Evolutionary conservation across 768 basidiomycete species (phyloP).

Genomic region (Phanerochaete carnosa): DNA sequence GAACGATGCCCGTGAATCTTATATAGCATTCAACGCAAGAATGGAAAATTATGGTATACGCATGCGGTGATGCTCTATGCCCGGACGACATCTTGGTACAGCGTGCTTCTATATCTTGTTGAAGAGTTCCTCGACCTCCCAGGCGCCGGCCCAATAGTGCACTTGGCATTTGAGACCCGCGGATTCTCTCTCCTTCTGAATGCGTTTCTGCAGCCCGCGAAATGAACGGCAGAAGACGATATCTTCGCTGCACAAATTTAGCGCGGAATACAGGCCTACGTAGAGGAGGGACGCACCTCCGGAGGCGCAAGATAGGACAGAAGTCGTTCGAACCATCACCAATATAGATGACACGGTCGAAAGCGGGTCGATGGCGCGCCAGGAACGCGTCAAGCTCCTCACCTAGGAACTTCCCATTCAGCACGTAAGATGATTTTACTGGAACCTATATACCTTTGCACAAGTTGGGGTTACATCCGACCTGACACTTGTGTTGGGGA

Average conservation of each 20-base stretch:
- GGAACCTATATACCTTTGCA: conserved; percentile 72
- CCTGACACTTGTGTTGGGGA: conserved; percentile 76
- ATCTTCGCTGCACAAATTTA: conserved; percentile 59
- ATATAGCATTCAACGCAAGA: too few species aligned
- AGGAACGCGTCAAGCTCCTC: conserved; percentile 89
- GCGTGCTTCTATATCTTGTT: conserved; percentile 14
- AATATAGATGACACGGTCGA: conserved; percentile 81
- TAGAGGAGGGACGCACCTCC: conserved; percentile 45
- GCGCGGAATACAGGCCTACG: not conserved
- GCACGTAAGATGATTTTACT: not conserved
- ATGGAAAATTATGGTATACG: not conserved
- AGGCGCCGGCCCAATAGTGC: conserved; percentile 89
- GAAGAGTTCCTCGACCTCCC: conserved; percentile 93
- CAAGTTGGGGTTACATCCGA: conserved; percentile 96
- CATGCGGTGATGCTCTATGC: not conserved
- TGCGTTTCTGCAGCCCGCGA: conserved; percentile 77
- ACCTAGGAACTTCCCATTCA: conserved; percentile 43
- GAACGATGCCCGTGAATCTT: too few species aligned
- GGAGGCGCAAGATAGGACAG: conserved; percentile 82
- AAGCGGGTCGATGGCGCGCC: conserved; percentile 51
- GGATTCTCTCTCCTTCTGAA: conserved; percentile 62
- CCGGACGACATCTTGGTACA: not conserved
- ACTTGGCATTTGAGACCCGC: conserved; percentile 69
- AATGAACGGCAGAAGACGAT: conserved; percentile 73
- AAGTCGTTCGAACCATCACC: conserved; percentile 97